phyloP scores from a whole-genome alignment of 2,329 filamentous ascomycete genomes.

The Scedosporium minutisporum region DNA sequence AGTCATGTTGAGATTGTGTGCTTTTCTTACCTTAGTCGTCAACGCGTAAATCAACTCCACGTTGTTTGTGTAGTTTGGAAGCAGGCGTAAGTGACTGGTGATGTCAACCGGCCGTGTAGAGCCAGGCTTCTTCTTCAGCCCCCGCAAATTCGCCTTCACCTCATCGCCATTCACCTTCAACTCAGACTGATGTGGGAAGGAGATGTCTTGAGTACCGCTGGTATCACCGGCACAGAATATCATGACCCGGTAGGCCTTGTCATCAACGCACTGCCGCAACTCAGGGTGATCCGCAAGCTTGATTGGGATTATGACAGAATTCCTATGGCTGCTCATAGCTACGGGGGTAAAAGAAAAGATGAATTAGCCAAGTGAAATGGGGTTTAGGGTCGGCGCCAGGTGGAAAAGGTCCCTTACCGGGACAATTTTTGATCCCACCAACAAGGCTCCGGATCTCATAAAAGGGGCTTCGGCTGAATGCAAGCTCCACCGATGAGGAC shows the following conservation, averaged over 20 bases:
- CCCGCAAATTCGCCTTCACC: conserved; percentile 85
- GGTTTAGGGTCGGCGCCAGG: neutral
- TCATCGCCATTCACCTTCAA: conserved; percentile 83
- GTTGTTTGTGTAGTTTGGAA: conserved; percentile 62
- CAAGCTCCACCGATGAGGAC: conserved; percentile 5
- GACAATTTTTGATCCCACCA: conserved; percentile 56
- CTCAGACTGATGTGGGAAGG: conserved; percentile 88
- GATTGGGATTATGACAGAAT: conserved; percentile 35
- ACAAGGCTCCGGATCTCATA: conserved; percentile 61
- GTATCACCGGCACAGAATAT: conserved; percentile 70
- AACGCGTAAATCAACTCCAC: conserved; percentile 86
- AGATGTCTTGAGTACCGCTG: conserved; percentile 60
- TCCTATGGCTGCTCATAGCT: conserved; percentile 48
- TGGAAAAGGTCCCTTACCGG: conserved; percentile 45
- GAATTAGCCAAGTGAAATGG: conserved; percentile 12
- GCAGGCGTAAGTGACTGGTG: conserved; percentile 63
- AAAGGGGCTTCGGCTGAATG: conserved; percentile 71
- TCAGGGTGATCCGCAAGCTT: conserved; percentile 40
- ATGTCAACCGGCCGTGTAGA: conserved; percentile 91
- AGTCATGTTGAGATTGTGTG: neutral
- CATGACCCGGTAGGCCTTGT: conserved; percentile 63
- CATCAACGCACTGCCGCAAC: conserved; percentile 45
- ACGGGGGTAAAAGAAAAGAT: conserved; percentile 20
- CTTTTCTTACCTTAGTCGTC: conserved; percentile 63
- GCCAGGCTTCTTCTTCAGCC: conserved; percentile 90